phyloP scores from a whole-genome alignment of 805 yeast species.

The Candida golubevii region DNA sequence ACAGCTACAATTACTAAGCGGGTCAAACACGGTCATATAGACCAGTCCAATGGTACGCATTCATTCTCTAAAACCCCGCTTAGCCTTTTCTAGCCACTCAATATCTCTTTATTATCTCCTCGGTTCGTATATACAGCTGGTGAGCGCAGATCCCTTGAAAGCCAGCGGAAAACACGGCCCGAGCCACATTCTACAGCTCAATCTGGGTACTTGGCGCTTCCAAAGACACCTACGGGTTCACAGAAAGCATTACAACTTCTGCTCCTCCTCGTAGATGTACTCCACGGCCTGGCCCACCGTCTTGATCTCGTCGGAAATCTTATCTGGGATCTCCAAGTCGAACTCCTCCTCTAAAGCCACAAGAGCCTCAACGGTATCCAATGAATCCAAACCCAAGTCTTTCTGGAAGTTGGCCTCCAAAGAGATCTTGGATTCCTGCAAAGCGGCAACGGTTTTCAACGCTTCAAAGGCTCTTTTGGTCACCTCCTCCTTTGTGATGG shows the following conservation, averaged over 20 bases:
- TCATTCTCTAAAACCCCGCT: no score
- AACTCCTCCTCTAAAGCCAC: conserved; percentile 83
- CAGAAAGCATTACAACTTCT: conserved; percentile 26
- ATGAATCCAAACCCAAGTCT: conserved; percentile 86
- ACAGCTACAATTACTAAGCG: no score
- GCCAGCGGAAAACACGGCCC: no score
- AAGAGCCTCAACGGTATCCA: conserved; percentile 92
- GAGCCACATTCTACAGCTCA: background rate
- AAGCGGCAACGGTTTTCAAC: conserved; percentile 50
- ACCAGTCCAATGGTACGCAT: no score
- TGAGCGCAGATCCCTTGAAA: background rate
- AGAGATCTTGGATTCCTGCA: conserved; percentile 41
- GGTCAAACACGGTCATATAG: no score
- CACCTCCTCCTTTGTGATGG: conserved; percentile 73
- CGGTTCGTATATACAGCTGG: conserved; percentile 12
- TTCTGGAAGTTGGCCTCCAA: conserved; percentile 53
- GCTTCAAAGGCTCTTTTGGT: conserved; percentile 79
- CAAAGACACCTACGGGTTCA: no score
- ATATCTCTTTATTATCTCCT: no score
- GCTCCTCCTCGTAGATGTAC: conserved; percentile 67
- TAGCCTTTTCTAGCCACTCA: no score
- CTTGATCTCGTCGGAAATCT: conserved; percentile 88
- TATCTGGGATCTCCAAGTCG: conserved; percentile 81
- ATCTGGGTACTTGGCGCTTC: no score
- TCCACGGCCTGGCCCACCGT: conserved; percentile 92